phyloP scores from a whole-genome alignment of 1,284 basidiomycete genomes.

The Ustilago sp. region DNA sequence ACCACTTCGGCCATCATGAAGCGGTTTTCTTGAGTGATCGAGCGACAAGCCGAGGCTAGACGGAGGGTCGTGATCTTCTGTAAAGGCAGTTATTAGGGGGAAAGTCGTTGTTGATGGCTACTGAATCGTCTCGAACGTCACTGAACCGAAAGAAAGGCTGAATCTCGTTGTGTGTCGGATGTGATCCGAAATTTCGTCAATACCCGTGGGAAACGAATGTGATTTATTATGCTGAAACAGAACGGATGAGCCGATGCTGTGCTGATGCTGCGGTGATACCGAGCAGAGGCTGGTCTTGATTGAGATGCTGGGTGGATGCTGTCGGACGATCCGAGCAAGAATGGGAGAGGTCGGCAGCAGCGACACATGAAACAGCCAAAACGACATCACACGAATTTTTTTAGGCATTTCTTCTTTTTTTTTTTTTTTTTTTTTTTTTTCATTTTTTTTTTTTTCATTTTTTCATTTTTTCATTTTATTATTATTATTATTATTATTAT shows the following conservation, averaged over 20 bases:
- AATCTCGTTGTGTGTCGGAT: not conserved
- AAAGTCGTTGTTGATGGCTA: too few relatives aligned
- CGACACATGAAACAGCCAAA: conserved; percentile 5
- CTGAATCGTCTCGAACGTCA: not conserved
- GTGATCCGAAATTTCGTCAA: not conserved
- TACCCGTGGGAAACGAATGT: not conserved
- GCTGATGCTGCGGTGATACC: not conserved
- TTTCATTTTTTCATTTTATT: too few relatives aligned
- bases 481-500: too few relatives aligned
- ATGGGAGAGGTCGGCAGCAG: not conserved
- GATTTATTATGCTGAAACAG: not conserved
- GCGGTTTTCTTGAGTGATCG: not conserved
- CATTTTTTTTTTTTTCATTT: too few relatives aligned
- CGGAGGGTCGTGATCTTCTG: not conserved
- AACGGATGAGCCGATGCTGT: not conserved
- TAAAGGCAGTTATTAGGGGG: too few relatives aligned
- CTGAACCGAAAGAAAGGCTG: not conserved
- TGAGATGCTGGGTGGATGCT: not conserved
- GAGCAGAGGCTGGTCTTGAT: not conserved
- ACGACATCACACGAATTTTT: not conserved
- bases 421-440: conserved; percentile 4
- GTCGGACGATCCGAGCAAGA: conserved; percentile 29
- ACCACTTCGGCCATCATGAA: conserved; percentile 46
- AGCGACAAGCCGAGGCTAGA: not conserved
- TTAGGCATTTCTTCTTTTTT: not conserved